Evolutionary conservation across 2,329 filamentous ascomycete genomes (phyloP).

Genomic region (Scleromitrula shiraiana): DNA sequence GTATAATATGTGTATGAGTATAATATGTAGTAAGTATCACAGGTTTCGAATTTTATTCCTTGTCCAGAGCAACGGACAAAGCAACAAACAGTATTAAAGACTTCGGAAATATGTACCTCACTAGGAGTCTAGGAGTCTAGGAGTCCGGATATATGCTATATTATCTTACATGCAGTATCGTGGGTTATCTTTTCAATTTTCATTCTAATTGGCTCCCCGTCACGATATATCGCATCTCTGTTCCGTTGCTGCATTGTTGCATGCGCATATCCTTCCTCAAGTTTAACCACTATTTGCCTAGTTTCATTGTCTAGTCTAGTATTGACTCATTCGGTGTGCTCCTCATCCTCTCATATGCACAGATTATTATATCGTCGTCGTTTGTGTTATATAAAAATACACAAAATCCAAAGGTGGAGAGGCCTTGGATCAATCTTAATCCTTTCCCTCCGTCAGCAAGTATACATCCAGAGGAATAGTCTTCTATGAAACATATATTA

Average conservation of each 20-base stretch:
- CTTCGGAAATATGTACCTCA: too few species aligned
- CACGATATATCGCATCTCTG: neutral
- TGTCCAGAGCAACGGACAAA: too few species aligned
- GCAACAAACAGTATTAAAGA: too few species aligned
- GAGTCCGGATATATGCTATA: neutral
- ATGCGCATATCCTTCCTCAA: neutral
- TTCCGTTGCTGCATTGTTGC: neutral
- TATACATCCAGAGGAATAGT: neutral
- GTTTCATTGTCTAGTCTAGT: neutral
- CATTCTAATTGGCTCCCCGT: neutral
- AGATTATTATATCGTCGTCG: neutral
- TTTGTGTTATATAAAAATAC: neutral
- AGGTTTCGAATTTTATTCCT: too few species aligned
- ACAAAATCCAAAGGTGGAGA: neutral
- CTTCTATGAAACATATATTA: neutral
- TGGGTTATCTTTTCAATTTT: neutral
- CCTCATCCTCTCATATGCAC: neutral
- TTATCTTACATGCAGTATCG: neutral
- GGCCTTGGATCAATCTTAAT: too few species aligned
- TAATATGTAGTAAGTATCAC: too few species aligned
- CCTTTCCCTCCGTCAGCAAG: neutral
- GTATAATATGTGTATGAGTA: too few species aligned
- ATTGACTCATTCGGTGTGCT: conserved; percentile 1
- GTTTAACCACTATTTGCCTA: neutral
- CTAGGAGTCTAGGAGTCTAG: neutral